Conservation (phyloP, 148 eudicot genomes). For the Chenopodium suecicum region DNA sequence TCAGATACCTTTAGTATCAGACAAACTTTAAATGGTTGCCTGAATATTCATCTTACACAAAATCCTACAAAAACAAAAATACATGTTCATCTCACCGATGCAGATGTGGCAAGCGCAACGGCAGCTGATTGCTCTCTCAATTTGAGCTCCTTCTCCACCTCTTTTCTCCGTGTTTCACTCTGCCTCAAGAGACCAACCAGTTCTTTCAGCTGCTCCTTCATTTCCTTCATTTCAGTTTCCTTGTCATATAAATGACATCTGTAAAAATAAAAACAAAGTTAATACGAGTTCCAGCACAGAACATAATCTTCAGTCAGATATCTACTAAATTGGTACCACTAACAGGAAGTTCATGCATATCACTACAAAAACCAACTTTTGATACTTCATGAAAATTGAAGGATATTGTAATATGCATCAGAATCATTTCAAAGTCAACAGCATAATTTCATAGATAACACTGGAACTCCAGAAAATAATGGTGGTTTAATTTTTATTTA, state of each 20-base stretch:
- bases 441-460: neutral
- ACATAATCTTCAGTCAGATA: neutral
- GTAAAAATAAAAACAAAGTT: slow-evolving; percentile 15
- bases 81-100: slow-evolving; percentile 47
- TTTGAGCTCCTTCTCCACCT: slow-evolving; percentile 90
- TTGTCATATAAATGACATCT: slow-evolving; percentile 87
- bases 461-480: neutral
- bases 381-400: neutral
- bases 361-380: neutral
- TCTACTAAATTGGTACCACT: neutral
- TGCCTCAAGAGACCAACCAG: slow-evolving; percentile 80
- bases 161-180: slow-evolving; percentile 89
- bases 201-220: slow-evolving; percentile 94
- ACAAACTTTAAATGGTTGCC: neutral
- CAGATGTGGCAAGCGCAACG: slow-evolving; percentile 62
- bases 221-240: slow-evolving; percentile 80
- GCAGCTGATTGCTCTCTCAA: slow-evolving; percentile 78
- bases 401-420: neutral
- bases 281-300: slow-evolving; percentile 12
- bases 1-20: neutral
- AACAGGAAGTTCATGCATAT: neutral
- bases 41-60: slow-evolving; percentile 4
- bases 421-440: neutral
- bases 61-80: neutral
- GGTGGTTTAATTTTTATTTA: neutral